Base-by-base conservation (phyloP, 169 alveolate genomes). In the Plasmodium relictum region DNA sequence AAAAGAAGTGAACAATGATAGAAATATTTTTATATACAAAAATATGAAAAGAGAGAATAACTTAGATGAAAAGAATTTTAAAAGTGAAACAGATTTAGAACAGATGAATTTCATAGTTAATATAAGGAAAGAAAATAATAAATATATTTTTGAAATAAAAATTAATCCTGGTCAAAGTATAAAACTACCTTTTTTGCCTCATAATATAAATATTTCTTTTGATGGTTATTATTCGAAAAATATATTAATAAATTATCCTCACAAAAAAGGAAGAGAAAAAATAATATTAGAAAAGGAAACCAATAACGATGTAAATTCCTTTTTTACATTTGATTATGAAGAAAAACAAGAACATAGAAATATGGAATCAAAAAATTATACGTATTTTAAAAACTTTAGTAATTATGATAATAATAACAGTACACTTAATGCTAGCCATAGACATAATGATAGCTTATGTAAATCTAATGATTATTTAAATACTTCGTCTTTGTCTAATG, bases 121-220 rank as follows among this genome's bases (percentile, higher is more conserved):
- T 42, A 83, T 83, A 69, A 68, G 41, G 68, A 83, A 83, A 22
- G 80, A 83, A 22, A 50, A 26, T 9, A 59, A 69, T 58, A 83
- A 83, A 45, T 14, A 62, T 61, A 70, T 83, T 54, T 72, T 68
- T 18, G 74, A 69, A 69, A 66, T 83, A 39, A 66, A 39, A 73
- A 83, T 83, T 69, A 41, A 69, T 58, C 91, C 91, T 8, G 91
- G 91, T 59, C 91, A 83, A 69, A 83, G 74, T 52, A 83, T 83
- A 22, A 83, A 70, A 44, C 62, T 83, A 9, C 91, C 91, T 4
- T 83, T 83, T 63, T 18, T 62, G 18, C 91, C 85, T 18, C 37
- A 20, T 50, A 83, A 54, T 52, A 45, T 70, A 12, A 83, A 37
- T 26, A 83, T 83, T 9, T 83, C 86, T 3, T 83, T 83, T 68